These are phyloP conservation scores for Gaertneriomyces sp. DNA, from an alignment of 192 early-diverging fungal genomes.

Conservation along the genomic window DNA sequence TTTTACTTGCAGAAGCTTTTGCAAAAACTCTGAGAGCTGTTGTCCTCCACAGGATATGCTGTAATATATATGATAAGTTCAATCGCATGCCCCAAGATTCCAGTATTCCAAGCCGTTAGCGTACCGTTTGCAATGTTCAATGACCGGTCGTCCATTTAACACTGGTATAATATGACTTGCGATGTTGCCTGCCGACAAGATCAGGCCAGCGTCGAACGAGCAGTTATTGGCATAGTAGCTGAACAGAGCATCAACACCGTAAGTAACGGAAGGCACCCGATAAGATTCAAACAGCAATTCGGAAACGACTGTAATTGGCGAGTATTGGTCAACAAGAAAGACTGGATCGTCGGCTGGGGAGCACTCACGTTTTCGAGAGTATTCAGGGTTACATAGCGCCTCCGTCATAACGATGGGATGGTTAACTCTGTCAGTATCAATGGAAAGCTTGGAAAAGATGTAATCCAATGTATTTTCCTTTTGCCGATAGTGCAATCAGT, in stretches of 20 bases:
- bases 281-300: conserved; percentile 90
- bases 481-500: conserved; percentile 34
- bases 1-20: conserved; percentile 84
- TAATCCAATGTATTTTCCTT: conserved; percentile 85
- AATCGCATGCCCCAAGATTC: neutral
- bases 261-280: conserved; percentile 67
- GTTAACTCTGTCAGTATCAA: conserved; percentile 62
- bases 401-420: conserved; percentile 91
- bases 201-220: conserved; percentile 56
- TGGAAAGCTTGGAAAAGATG: conserved; percentile 74
- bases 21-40: conserved; percentile 73
- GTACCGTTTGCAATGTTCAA: conserved; percentile 72
- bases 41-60: conserved; percentile 78
- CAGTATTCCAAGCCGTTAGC: neutral
- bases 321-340: neutral
- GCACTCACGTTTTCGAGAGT: conserved; percentile 68
- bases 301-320: conserved; percentile 61
- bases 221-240: conserved; percentile 74
- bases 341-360: conserved; percentile 1
- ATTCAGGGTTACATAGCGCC: conserved; percentile 68
- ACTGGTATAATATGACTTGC: conserved; percentile 77
- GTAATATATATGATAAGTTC: neutral
- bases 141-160: conserved; percentile 52
- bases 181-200: conserved; percentile 68
- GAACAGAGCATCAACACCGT: conserved; percentile 85